Evolutionary conservation across 2,329 filamentous ascomycete species (phyloP).

Genomic region (Hymenoscyphus fructigenus): DNA sequence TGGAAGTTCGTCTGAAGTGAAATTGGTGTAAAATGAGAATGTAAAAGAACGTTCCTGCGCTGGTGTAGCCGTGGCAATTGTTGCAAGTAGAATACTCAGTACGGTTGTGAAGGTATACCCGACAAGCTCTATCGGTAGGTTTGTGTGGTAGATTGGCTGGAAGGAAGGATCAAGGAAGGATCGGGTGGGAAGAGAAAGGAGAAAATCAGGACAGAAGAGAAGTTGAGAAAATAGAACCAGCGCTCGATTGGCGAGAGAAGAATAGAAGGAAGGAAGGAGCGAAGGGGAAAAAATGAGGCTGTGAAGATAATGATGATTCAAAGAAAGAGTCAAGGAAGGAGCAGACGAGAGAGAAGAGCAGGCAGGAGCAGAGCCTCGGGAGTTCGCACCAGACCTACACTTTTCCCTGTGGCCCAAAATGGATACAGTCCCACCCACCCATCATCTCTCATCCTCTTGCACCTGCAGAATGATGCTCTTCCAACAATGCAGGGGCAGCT

Average conservation of each 20-base stretch:
- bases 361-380: not conserved
- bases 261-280: not conserved
- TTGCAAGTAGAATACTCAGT: not conserved
- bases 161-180: not conserved
- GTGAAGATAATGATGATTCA: not conserved
- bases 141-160: not conserved
- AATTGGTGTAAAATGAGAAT: not conserved
- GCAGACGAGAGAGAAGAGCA: not conserved
- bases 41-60: not conserved
- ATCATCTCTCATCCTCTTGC: not conserved
- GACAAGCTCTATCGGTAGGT: not conserved
- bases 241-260: not conserved
- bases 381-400: not conserved
- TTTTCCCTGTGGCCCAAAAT: not conserved
- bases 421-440: not conserved
- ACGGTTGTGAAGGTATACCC: not conserved
- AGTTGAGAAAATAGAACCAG: not conserved
- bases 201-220: not conserved
- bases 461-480: not conserved
- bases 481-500: not conserved
- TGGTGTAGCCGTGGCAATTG: not conserved
- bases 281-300: not conserved
- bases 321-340: not conserved
- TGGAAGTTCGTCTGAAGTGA: not conserved
- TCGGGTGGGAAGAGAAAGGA: not conserved